Percentiles rank a stretch among this genome's conserved stretches.
These are phyloP conservation scores for Cyclotella kingstonii DNA, from an alignment of 108 stramenopile species.

Conservation along the genomic window DNA sequence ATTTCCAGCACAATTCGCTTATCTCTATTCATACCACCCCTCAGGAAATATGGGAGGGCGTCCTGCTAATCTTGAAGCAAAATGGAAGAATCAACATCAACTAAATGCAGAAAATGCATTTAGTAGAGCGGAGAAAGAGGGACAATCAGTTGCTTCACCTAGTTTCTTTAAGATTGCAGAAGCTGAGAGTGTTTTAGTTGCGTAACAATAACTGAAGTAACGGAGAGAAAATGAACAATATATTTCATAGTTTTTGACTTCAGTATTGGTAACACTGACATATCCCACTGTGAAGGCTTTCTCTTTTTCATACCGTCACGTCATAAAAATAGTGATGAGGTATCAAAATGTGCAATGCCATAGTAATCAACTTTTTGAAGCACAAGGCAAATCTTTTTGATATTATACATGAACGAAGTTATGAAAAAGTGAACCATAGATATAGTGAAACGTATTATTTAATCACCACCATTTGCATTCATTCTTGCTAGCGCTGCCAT, in stretches of 20 bases:
- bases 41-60: slow-evolving; percentile 78
- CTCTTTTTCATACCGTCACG: too few relatives aligned
- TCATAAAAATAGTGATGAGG: too few relatives aligned
- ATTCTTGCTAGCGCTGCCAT: slow-evolving; percentile 79
- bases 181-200: slow-evolving; percentile 25
- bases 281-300: too few relatives aligned
- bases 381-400: too few relatives aligned
- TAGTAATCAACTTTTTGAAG: too few relatives aligned
- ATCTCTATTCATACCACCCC: slow-evolving; percentile 86
- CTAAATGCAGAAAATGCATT: slow-evolving; percentile 73
- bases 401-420: too few relatives aligned
- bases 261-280: too few relatives aligned
- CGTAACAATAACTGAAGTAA: background rate
- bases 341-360: too few relatives aligned
- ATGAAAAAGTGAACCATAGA: background rate
- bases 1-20: slow-evolving; percentile 90
- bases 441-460: background rate
- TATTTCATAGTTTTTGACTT: too few relatives aligned
- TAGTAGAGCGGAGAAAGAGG: slow-evolving; percentile 52
- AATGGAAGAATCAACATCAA: slow-evolving; percentile 70
- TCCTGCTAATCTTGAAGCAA: slow-evolving; percentile 57
- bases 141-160: slow-evolving; percentile 52
- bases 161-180: slow-evolving; percentile 86
- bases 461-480: slow-evolving; percentile 44
- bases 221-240: background rate